A percentile compares a stretch with the other conserved stretches of the same genome.
Evolutionary conservation across 441 rosid species (phyloP).

Genomic region (Syzygium malaccense): DNA sequence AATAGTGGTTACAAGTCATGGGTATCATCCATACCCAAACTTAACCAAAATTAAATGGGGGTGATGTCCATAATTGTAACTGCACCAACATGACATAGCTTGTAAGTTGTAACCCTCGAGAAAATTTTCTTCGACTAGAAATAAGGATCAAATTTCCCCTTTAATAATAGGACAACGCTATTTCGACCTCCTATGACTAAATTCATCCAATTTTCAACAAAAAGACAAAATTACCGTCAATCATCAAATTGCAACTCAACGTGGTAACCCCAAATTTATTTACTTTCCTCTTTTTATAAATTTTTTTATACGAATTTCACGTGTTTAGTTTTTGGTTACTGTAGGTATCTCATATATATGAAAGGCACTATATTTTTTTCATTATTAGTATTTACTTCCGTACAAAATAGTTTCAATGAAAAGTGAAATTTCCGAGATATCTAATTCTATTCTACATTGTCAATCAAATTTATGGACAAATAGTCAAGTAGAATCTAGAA

Average conservation of each 20-base stretch:
- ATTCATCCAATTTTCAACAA: not conserved
- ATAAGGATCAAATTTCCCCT: not conserved
- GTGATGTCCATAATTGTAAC: not conserved
- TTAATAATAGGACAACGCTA: not conserved
- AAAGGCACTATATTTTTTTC: not conserved
- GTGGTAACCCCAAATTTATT: not conserved
- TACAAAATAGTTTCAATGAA: not conserved
- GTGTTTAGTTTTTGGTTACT: not conserved
- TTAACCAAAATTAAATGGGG: not conserved
- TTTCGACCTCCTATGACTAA: not conserved
- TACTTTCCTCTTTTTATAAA: not conserved
- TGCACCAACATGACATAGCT: not conserved
- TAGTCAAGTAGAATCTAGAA: not conserved
- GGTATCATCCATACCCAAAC: not conserved
- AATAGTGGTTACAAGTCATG: not conserved
- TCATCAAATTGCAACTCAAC: not conserved
- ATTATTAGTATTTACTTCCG: not conserved
- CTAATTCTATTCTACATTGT: not conserved
- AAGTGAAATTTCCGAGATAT: not conserved
- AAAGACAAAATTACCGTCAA: not conserved
- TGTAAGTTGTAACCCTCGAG: not conserved
- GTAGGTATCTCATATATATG: not conserved
- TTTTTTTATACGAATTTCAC: not conserved
- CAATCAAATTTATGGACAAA: not conserved
- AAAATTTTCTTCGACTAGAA: not conserved